These are phyloP conservation scores for Otatea glauca DNA, from an alignment of 176 grass and related monocot species.

Conservation along the genomic window DNA sequence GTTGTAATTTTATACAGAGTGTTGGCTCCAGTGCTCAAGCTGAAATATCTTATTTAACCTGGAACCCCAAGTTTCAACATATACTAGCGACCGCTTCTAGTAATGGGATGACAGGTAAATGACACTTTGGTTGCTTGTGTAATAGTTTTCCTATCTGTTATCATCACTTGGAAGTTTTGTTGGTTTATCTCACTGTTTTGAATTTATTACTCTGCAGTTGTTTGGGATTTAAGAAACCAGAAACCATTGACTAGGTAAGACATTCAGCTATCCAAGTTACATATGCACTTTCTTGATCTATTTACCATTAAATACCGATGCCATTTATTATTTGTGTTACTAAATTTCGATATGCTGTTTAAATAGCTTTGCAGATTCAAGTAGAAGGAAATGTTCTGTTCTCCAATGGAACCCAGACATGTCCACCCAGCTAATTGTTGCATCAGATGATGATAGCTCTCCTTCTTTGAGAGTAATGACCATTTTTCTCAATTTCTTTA, in stretches of 20 bases:
- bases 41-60: slow-evolving; percentile 90
- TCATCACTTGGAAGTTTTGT: slow-evolving; percentile 3
- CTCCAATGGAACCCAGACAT: slow-evolving; percentile 97
- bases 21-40: slow-evolving; percentile 86
- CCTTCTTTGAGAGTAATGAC: slow-evolving; percentile 88
- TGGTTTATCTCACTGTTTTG: slow-evolving; percentile 39
- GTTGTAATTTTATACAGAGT: slow-evolving; percentile 59
- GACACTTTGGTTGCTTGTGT: slow-evolving; percentile 22
- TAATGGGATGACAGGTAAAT: slow-evolving; percentile 87
- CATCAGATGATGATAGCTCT: slow-evolving; percentile 93
- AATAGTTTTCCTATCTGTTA: slow-evolving; percentile 15
- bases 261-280: slow-evolving; percentile 10
- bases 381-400: slow-evolving; percentile 88
- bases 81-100: slow-evolving; percentile 87
- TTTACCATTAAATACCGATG: slow-evolving; percentile 13
- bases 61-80: slow-evolving; percentile 98
- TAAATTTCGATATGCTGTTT: slow-evolving; percentile 28
- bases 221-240: slow-evolving; percentile 96
- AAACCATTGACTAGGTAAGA: slow-evolving; percentile 88
- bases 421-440: slow-evolving; percentile 92
- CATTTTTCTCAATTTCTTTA: slow-evolving; percentile 8
- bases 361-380: slow-evolving; percentile 91
- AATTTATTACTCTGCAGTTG: slow-evolving; percentile 61
- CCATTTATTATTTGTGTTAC: slow-evolving; percentile 28
- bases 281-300: slow-evolving; percentile 24